These are phyloP conservation scores for Phytophthora melonis DNA, from an alignment of 352 stramenopile genomes.

Conservation along the genomic window DNA sequence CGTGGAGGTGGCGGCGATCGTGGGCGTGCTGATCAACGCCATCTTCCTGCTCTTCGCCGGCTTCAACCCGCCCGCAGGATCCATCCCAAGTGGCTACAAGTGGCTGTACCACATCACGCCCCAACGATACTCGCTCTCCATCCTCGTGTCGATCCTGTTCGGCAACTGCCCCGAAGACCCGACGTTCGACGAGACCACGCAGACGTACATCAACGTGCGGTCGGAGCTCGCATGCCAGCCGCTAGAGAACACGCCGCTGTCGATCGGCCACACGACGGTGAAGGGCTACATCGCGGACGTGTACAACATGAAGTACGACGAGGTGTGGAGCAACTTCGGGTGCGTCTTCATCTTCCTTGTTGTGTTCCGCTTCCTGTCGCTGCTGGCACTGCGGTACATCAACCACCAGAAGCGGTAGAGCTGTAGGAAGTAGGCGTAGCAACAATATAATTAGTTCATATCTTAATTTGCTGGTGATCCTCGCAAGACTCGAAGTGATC, in stretches of 20 bases:
- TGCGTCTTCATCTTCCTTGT: conserved; percentile 44
- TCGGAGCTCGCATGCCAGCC: conserved; percentile 47
- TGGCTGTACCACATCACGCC: conserved; percentile 60
- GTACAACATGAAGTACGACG: conserved; percentile 51
- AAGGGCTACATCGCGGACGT: conserved; percentile 43
- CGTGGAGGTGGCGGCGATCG: conserved; percentile 48
- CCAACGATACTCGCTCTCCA: conserved; percentile 37
- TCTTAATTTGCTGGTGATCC: not conserved
- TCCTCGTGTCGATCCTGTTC: conserved; percentile 39
- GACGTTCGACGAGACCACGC: conserved; percentile 30
- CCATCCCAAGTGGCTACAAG: conserved; percentile 53
- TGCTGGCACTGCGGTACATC: conserved; percentile 52
- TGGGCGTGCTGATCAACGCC: conserved; percentile 49
- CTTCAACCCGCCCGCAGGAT: conserved; percentile 56
- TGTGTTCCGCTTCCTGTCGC: conserved; percentile 44
- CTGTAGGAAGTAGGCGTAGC: not conserved
- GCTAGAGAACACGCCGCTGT: conserved; percentile 39
- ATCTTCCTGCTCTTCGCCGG: conserved; percentile 74
- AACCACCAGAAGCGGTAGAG: conserved; percentile 49
- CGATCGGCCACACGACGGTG: conserved; percentile 34
- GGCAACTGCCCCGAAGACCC: conserved; percentile 38
- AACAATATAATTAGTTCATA: not conserved
- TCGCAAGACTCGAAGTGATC: not conserved
- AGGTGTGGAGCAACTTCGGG: conserved; percentile 42
- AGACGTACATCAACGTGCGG: conserved; percentile 30